Conservation (phyloP, 495 filamentous ascomycete species). For the Oidiodendron maius region DNA sequence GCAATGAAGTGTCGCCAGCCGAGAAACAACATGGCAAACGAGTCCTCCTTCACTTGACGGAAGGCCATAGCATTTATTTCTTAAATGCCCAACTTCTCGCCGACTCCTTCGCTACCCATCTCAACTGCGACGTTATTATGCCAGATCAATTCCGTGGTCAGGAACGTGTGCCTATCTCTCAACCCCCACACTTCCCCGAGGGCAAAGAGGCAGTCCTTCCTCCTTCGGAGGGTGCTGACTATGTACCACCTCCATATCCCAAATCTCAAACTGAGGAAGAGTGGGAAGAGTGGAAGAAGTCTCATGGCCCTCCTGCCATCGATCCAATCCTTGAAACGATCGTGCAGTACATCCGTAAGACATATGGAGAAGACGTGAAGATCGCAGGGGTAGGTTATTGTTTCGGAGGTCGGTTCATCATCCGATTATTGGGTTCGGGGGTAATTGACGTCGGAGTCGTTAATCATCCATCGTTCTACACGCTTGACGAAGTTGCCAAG, state of each 20-base stretch:
- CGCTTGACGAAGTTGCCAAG: constrained; percentile 3
- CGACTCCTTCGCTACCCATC: constrained; percentile 10
- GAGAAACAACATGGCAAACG: neutral
- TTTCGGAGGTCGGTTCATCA: constrained; percentile 10
- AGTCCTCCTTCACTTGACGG: constrained; percentile 5
- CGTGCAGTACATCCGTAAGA: constrained; percentile 1
- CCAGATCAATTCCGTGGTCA: constrained; percentile 5
- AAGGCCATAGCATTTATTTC: constrained; percentile 6
- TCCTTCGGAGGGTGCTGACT: neutral
- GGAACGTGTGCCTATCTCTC: neutral
- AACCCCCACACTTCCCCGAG: neutral
- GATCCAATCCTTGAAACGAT: constrained; percentile 3
- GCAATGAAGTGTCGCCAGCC: neutral
- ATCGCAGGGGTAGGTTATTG: constrained; percentile 11
- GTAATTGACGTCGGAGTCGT: constrained; percentile 6
- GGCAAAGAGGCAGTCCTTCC: neutral
- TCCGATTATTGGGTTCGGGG: constrained; percentile 5
- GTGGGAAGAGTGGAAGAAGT: neutral
- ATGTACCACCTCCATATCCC: neutral
- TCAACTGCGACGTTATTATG: constrained; percentile 10
- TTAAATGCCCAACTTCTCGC: constrained; percentile 8
- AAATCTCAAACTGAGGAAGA: neutral
- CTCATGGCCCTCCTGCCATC: constrained; percentile 1
- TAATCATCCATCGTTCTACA: constrained; percentile 10
- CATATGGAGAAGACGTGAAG: constrained; percentile 8